Base-by-base conservation (phyloP, 129 eudicot species). In the Saposhnikovia divaricata region DNA sequence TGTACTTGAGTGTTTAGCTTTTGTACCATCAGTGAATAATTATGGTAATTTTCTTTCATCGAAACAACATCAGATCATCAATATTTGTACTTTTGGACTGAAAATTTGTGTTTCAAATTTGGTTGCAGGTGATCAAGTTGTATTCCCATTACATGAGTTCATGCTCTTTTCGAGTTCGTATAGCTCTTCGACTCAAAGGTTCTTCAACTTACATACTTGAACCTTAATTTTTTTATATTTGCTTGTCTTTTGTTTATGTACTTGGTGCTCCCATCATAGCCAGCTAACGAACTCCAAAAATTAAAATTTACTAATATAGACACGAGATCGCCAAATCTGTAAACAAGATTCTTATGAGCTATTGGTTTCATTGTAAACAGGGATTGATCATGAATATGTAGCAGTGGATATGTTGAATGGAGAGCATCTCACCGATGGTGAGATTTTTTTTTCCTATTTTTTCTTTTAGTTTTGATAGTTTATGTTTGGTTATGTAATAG, bases 101-200 rank as follows among this genome's bases (percentile, higher is more conserved):
- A 59, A 59, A 59, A 23, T 5, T 59, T 0, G 27, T n/a, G 27
- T 61, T 16, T 55, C 11, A 6, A 55, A 19, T 19, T 19, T 59
- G 68, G n/a, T 59, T 59, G 31, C 68, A 61, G 69, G 69, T 25
- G 77, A 46, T 74, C 0, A 74, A 27, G 43, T 51, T 74, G 23
- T 74, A 74, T 27, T 74, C 78, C 27, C 61, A 74, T 46, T 74
- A 23, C 25, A 13, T 74, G 61, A 74, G 78, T 74, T 74, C 78
- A 11, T 74, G 78, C 61, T 9, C 78, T 46, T 74, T 46, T 31
- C 61, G 78, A 7, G 78, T 74, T 74, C 78, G 78, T 45, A 74
- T 46, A 25, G 61, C 78, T 74, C 78, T 74, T 59, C 61, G 18
- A 9, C 37, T 74, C 15, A 74, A 74, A 74, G 78, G 78, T 74